Conservation (phyloP, 2,329 filamentous ascomycete genomes). For the Nemania serpens region DNA sequence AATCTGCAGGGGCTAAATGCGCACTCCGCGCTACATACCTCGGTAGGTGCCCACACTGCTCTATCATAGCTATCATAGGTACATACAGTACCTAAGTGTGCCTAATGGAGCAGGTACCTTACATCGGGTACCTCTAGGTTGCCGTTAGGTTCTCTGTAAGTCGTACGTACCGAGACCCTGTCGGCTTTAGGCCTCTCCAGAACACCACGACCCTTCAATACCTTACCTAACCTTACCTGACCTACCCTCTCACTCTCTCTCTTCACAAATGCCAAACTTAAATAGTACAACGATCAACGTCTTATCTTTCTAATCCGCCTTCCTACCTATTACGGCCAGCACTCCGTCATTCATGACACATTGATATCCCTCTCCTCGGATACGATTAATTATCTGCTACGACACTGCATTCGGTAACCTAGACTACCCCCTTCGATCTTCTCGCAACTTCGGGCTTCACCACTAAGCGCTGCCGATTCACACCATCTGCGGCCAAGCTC, state of each 20-base stretch:
- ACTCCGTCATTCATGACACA: neutral
- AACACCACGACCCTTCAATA: slow-evolving; percentile 8
- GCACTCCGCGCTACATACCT: no score
- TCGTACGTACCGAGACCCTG: neutral
- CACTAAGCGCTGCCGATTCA: slow-evolving; percentile 6
- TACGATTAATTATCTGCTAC: neutral
- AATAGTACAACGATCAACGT: slow-evolving; percentile 9
- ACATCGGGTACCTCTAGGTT: no score
- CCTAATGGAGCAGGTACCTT: no score
- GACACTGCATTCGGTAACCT: no score
- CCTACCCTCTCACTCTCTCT: neutral
- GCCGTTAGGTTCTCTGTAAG: no score
- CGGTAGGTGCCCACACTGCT: no score
- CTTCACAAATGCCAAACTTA: neutral
- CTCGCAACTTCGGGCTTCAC: slow-evolving; percentile 4
- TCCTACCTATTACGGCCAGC: neutral
- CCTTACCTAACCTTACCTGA: neutral
- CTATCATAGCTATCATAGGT: no score
- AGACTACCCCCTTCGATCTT: no score
- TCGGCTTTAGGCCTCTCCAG: no score
- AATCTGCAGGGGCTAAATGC: slow-evolving; percentile 19
- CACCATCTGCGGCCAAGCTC: neutral
- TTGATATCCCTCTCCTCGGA: neutral
- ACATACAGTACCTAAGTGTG: no score
- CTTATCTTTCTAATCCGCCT: slow-evolving; percentile 1